Evolutionary conservation across 208 protist species (phyloP).

Genomic region (Trypanosoma rangeli): DNA sequence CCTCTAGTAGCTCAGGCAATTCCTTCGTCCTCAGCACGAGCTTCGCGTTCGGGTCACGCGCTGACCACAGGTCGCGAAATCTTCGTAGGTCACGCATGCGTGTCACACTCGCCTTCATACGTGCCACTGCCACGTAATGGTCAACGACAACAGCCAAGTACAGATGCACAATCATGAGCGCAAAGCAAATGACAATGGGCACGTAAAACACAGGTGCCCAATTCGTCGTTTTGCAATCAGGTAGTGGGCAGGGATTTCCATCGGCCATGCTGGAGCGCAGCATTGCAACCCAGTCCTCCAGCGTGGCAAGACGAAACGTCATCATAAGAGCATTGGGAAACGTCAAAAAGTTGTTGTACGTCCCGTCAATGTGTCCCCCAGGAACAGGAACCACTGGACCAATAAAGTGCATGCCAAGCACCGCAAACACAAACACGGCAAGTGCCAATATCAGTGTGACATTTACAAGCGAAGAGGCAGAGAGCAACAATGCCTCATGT

Average conservation of each 20-base stretch:
- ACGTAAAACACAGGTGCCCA: slow-evolving; percentile 88
- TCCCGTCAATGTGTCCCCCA: slow-evolving; percentile 66
- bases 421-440: slow-evolving; percentile 85
- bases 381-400: slow-evolving; percentile 72
- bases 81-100: slow-evolving; percentile 74
- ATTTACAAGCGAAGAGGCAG: slow-evolving; percentile 72
- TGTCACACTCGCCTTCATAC: slow-evolving; percentile 62
- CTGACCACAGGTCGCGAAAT: slow-evolving; percentile 79
- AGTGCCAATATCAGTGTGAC: slow-evolving; percentile 82
- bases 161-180: slow-evolving; percentile 67
- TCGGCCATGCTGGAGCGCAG: slow-evolving; percentile 72
- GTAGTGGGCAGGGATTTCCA: slow-evolving; percentile 43
- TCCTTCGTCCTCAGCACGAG: slow-evolving; percentile 55
- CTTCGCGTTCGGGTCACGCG: slow-evolving; percentile 72
- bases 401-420: slow-evolving; percentile 89
- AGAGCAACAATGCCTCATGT: slow-evolving; percentile 59
- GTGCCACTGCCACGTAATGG: slow-evolving; percentile 75
- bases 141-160: slow-evolving; percentile 87
- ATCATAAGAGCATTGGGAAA: slow-evolving; percentile 88
- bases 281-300: slow-evolving; percentile 88
- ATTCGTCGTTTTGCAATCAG: slow-evolving; percentile 63
- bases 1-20: slow-evolving; percentile 75
- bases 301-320: slow-evolving; percentile 82
- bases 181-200: slow-evolving; percentile 78
- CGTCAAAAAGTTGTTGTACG: slow-evolving; percentile 87